Conservation (phyloP, 2,329 filamentous ascomycete genomes). For the Metarhizium guizhouense region DNA sequence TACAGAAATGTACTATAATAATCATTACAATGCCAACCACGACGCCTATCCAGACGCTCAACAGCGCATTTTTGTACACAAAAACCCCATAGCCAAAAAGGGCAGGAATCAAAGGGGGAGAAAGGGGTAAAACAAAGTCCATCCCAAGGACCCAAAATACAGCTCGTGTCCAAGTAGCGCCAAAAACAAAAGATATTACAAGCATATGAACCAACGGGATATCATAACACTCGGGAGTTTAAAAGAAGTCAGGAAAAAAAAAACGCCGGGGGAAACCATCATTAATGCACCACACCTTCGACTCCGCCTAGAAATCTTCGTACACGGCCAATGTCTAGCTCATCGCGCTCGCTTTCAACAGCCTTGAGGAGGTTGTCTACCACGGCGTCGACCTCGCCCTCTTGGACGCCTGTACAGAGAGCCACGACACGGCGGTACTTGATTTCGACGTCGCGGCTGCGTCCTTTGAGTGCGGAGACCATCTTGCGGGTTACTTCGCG, state of each 20-base stretch:
- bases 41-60: background rate
- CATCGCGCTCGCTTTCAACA: constrained; percentile 76
- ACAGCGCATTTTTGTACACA: background rate
- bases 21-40: background rate
- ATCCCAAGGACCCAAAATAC: background rate
- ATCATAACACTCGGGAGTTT: background rate
- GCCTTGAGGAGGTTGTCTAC: constrained; percentile 75
- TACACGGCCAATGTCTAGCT: constrained; percentile 68
- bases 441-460: constrained; percentile 74
- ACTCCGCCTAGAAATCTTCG: constrained; percentile 73
- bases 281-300: constrained; percentile 48
- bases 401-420: constrained; percentile 72
- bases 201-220: background rate
- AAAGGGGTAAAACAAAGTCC: background rate
- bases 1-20: background rate
- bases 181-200: constrained; percentile 1
- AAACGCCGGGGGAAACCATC: background rate
- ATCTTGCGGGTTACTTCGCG: constrained; percentile 59
- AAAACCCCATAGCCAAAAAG: background rate
- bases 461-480: constrained; percentile 63
- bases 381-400: constrained; percentile 70
- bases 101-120: background rate
- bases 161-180: background rate
- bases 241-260: constrained; percentile 2
- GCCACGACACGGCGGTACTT: constrained; percentile 85